Evolutionary conservation across 306 rosid species (phyloP).

Genomic region (Cicer judaicum): DNA sequence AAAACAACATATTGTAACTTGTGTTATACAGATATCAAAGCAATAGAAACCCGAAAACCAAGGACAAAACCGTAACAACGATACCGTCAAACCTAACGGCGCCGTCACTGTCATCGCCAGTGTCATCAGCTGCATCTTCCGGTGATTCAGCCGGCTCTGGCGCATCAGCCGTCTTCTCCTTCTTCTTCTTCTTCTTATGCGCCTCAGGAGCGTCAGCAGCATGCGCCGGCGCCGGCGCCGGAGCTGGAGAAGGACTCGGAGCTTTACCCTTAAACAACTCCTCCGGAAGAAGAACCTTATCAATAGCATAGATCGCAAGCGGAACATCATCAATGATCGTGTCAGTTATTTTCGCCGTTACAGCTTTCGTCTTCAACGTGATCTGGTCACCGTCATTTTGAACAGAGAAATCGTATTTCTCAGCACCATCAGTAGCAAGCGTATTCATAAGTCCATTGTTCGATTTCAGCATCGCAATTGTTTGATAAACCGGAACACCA

Average conservation of each 20-base stretch:
- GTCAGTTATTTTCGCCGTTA: slow-evolving; percentile 70
- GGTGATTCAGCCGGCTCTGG: slow-evolving; percentile 61
- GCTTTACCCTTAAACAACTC: slow-evolving; percentile 71
- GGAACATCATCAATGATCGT: slow-evolving; percentile 74
- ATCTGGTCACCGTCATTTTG: slow-evolving; percentile 84
- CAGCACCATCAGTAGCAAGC: slow-evolving; percentile 84
- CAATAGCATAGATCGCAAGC: slow-evolving; percentile 60
- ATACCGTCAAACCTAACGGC: slow-evolving; percentile 47
- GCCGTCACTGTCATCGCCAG: slow-evolving; percentile 54
- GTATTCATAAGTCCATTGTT: slow-evolving; percentile 72
- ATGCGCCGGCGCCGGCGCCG: slow-evolving; percentile 64
- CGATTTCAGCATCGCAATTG: slow-evolving; percentile 61
- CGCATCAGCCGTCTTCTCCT: slow-evolving; percentile 38
- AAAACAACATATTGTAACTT: background rate
- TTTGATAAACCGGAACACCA: slow-evolving; percentile 69
- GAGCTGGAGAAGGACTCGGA: slow-evolving; percentile 59
- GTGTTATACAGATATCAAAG: slow-evolving; percentile 44
- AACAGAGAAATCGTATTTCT: slow-evolving; percentile 68
- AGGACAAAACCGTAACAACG: slow-evolving; percentile 40
- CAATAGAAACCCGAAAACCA: slow-evolving; percentile 43
- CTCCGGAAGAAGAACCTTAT: slow-evolving; percentile 67
- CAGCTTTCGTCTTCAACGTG: slow-evolving; percentile 59
- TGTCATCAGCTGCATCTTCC: slow-evolving; percentile 60
- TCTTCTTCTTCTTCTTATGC: slow-evolving; percentile 48
- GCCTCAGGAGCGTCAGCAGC: slow-evolving; percentile 56